Evolutionary conservation across 1,284 basidiomycete genomes (phyloP).

Genomic region (Ceratobasidium sp.): DNA sequence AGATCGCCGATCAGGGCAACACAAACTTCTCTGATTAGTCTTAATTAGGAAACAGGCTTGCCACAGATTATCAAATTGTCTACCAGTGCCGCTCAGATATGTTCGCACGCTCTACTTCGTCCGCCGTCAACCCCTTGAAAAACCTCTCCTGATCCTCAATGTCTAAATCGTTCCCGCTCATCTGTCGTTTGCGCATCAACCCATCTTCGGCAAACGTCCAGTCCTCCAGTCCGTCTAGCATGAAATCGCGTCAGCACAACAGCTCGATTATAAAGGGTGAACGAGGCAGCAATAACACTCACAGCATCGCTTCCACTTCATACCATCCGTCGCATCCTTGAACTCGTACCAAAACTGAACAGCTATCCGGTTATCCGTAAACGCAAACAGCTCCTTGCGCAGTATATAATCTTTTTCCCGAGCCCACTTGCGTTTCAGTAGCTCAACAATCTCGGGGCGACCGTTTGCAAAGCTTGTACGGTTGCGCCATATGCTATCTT

Average conservation of each 20-base stretch:
- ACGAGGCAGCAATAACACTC: conserved; percentile 25
- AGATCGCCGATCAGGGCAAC: conserved; percentile 24
- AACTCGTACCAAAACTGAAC: conserved; percentile 76
- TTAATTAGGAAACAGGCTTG: conserved; percentile 14
- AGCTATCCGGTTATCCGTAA: conserved; percentile 70
- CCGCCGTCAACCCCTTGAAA: conserved; percentile 64
- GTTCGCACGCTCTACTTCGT: conserved; percentile 53
- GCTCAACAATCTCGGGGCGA: conserved; percentile 63
- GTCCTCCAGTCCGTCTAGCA: conserved; percentile 59
- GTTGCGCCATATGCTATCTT: conserved; percentile 72
- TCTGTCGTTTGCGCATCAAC: conserved; percentile 69
- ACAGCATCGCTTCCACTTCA: conserved; percentile 42
- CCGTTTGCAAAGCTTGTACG: conserved; percentile 67
- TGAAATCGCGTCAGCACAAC: not conserved
- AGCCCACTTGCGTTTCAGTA: conserved; percentile 69
- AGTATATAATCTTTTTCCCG: conserved; percentile 64
- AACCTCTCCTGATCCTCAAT: conserved; percentile 67
- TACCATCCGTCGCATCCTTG: conserved; percentile 58
- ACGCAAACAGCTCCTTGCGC: conserved; percentile 71
- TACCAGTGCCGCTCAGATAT: conserved; percentile 58
- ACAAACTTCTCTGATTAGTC: conserved; percentile 28
- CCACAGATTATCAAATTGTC: conserved; percentile 22
- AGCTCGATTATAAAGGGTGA: not conserved
- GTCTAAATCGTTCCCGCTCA: conserved; percentile 70
- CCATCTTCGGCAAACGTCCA: conserved; percentile 71